Conservation (phyloP, 1,284 basidiomycete species). For the Papiliotrema fonsecae region DNA sequence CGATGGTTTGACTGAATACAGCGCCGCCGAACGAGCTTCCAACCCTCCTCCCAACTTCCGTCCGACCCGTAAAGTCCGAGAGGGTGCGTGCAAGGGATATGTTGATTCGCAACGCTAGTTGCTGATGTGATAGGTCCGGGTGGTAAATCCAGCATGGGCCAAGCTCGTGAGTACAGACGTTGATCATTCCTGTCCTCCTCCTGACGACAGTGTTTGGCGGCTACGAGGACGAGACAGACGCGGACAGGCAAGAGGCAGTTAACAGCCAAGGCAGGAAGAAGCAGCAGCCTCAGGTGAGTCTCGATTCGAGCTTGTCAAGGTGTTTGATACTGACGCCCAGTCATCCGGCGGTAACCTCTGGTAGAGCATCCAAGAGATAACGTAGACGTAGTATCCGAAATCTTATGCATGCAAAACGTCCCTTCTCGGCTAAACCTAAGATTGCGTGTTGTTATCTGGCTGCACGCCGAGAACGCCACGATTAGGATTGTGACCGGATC, state of each 20-base stretch:
- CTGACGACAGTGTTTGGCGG: conserved; percentile 39
- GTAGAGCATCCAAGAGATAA: conserved; percentile 2
- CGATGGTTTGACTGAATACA: background rate
- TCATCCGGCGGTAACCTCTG: conserved; percentile 6
- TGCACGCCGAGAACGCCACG: too few species aligned
- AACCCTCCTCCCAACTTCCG: conserved; percentile 42
- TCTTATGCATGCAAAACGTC: too few species aligned
- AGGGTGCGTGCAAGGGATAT: conserved; percentile 33
- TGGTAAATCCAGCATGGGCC: conserved; percentile 39
- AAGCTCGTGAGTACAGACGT: conserved; percentile 25
- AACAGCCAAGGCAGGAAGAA: conserved; percentile 28
- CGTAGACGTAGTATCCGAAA: too few species aligned
- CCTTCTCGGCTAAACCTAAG: too few species aligned
- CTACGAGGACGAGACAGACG: conserved; percentile 39
- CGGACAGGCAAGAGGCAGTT: conserved; percentile 24
- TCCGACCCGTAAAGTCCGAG: conserved; percentile 44
- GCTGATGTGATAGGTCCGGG: conserved; percentile 35
- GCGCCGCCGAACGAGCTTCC: conserved; percentile 6
- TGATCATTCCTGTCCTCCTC: background rate
- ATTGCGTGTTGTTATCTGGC: too few species aligned
- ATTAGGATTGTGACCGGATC: too few species aligned
- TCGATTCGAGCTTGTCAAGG: background rate
- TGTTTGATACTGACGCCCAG: background rate
- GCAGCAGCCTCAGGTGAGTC: conserved; percentile 28
- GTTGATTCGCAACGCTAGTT: background rate